phyloP scores from a whole-genome alignment of 768 basidiomycete genomes.

The Termitomyces sp. region DNA sequence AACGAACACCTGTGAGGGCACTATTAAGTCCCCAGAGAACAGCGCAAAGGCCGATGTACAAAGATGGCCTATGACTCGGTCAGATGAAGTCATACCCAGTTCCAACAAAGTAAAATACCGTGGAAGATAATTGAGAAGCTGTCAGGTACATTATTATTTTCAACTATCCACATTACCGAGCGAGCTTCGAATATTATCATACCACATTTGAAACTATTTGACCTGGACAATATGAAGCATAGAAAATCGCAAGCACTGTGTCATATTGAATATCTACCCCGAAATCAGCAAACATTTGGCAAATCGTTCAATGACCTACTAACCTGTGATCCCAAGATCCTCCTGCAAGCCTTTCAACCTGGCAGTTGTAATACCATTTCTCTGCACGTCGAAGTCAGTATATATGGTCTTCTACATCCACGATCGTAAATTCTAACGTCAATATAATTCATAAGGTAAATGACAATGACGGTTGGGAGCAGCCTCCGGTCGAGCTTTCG shows the following conservation, averaged over 20 bases:
- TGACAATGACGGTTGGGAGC: conserved; percentile 53
- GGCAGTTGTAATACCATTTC: conserved; percentile 46
- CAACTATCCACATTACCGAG: background rate
- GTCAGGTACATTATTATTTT: background rate
- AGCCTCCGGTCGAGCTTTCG: conserved; percentile 53
- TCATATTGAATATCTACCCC: conserved; percentile 46
- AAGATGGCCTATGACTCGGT: conserved; percentile 41
- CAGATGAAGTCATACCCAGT: background rate
- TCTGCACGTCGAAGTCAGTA: conserved; percentile 21
- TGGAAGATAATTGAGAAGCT: conserved; percentile 56
- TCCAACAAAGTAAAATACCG: conserved; percentile 27
- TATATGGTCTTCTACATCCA: background rate
- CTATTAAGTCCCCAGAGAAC: conserved; percentile 62
- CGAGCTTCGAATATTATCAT: conserved; percentile 6
- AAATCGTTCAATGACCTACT: background rate
- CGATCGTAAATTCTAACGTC: conserved; percentile 37
- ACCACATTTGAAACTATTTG: conserved; percentile 70
- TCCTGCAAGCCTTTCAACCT: conserved; percentile 46
- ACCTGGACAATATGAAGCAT: conserved; percentile 56
- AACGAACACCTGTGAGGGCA: conserved; percentile 54
- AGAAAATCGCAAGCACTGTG: conserved; percentile 49
- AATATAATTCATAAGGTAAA: conserved; percentile 67
- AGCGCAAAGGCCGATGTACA: conserved; percentile 58
- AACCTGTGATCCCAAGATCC: conserved; percentile 44
- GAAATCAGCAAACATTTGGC: conserved; percentile 13